Base-by-base conservation (phyloP, 2,329 filamentous ascomycete species). In the Phialocephala subalpina region DNA sequence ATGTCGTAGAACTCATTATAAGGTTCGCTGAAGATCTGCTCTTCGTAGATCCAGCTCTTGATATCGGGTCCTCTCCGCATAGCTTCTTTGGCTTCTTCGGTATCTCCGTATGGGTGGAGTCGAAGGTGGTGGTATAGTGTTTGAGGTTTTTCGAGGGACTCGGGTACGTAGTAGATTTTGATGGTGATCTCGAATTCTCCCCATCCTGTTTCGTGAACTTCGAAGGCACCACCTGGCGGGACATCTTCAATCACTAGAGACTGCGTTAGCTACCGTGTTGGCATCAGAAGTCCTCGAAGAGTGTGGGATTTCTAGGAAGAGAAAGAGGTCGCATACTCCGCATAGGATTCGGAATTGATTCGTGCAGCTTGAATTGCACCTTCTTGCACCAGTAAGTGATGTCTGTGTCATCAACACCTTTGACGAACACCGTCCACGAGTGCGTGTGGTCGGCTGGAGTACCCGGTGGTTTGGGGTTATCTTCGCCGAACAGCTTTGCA, bases 181-280 rank as follows among this genome's bases (percentile, higher is more conserved):
- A 99, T 91, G 69, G 94, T 92, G 75, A 99, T 97, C 78, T 96
- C 93, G 82, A 99, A 99, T 81, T 97, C 96, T 75, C 96, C 96
- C 92, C 97, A 99, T 58, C 96, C 96, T 0, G 96, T 98, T 80
- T 98, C 96, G 69, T 88, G 87, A 67, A 98, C 91, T 75, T 93
- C 84, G 75, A 97, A 99, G 12, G 94, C 75, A 68, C 86, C 85
- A n/a, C 83, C 83, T 0, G 82, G 80, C 14, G 59, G 60, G 59
- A 92, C 87, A 67, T 88, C 87, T 75, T 97, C 94, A 75, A 96
- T 84, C 77, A 91, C 84, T 87, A 56, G 25, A 36, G 4, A 29
- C 22, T 49, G 27, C 49, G n/a, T 35, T 55, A 36, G 27, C 33
- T 27, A 47, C 29, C 9, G 14, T 57, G 33, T 45, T 6, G 22